Evolutionary conservation across 129 eudicot species (phyloP).

Genomic region (Logfia minima): DNA sequence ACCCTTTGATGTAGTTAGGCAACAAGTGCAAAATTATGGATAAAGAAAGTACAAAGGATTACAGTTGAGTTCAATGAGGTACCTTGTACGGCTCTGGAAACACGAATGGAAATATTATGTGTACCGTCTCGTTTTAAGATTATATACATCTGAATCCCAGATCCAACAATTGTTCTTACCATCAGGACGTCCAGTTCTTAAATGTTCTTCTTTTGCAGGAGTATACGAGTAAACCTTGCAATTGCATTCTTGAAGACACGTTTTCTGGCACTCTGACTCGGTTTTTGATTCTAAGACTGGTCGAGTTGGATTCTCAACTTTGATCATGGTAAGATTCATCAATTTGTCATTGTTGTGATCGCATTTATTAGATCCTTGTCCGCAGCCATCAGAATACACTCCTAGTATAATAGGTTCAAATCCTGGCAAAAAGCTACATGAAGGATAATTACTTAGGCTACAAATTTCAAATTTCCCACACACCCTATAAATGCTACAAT

Average conservation of each 20-base stretch:
- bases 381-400: conserved; percentile 28
- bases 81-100: background rate
- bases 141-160: conserved; percentile 17
- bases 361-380: background rate
- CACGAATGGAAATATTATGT: conserved; percentile 27
- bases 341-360: background rate
- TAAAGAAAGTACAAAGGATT: background rate
- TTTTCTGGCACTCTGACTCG: conserved; percentile 13
- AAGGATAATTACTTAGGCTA: background rate
- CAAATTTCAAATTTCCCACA: conserved; percentile 41
- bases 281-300: background rate
- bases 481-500: conserved; percentile 9
- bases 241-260: background rate
- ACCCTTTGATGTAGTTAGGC: background rate
- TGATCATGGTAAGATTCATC: background rate
- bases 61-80: background rate
- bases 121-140: conserved; percentile 9
- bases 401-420: conserved; percentile 2
- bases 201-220: background rate
- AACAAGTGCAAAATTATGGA: background rate
- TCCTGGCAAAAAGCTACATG: conserved; percentile 43
- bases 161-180: conserved; percentile 21
- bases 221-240: conserved; percentile 34
- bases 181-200: background rate
- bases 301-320: background rate